Evolutionary conservation across 2,329 filamentous ascomycete genomes (phyloP).

Genomic region (Boeremia exigua): DNA sequence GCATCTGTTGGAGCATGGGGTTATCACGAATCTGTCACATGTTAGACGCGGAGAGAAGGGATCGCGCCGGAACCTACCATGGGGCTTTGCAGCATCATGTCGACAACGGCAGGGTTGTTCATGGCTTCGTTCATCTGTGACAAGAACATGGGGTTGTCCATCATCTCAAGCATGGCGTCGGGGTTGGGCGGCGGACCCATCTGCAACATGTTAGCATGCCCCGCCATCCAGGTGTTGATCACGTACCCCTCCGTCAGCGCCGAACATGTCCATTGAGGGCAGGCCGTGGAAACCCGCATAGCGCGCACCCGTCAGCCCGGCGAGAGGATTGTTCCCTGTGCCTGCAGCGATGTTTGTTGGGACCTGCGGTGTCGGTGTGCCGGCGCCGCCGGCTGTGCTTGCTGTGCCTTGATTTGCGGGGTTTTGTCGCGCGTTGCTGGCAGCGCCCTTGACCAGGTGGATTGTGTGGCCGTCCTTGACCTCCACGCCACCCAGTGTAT

Average conservation of each 20-base stretch:
- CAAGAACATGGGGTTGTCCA: conserved; percentile 85
- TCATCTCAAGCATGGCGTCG: conserved; percentile 81
- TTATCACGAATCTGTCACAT: conserved; percentile 73
- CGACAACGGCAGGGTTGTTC: conserved; percentile 91
- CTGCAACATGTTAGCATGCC: conserved; percentile 55
- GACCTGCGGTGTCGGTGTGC: conserved; percentile 64
- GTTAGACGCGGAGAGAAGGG: conserved; percentile 18
- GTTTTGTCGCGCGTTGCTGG: conserved; percentile 75
- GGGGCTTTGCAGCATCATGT: conserved; percentile 70
- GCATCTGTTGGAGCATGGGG: conserved; percentile 84
- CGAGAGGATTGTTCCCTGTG: conserved; percentile 81
- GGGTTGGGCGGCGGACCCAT: conserved; percentile 88
- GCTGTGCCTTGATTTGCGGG: conserved; percentile 57
- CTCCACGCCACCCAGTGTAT: conserved; percentile 85
- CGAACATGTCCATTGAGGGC: conserved; percentile 86
- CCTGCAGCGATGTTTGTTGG: conserved; percentile 82
- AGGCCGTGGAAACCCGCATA: conserved; percentile 92
- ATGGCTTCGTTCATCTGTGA: conserved; percentile 93
- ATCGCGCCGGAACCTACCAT: conserved; percentile 54
- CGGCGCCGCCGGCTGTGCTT: conserved; percentile 45
- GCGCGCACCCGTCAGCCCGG: conserved; percentile 87
- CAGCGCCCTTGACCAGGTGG: conserved; percentile 94
- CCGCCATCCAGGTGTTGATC: background rate
- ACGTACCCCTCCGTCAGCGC: conserved; percentile 91
- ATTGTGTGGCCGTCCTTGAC: conserved; percentile 96